Conservation (phyloP, 2,329 filamentous ascomycete genomes). For the Verticillium dahliae region DNA sequence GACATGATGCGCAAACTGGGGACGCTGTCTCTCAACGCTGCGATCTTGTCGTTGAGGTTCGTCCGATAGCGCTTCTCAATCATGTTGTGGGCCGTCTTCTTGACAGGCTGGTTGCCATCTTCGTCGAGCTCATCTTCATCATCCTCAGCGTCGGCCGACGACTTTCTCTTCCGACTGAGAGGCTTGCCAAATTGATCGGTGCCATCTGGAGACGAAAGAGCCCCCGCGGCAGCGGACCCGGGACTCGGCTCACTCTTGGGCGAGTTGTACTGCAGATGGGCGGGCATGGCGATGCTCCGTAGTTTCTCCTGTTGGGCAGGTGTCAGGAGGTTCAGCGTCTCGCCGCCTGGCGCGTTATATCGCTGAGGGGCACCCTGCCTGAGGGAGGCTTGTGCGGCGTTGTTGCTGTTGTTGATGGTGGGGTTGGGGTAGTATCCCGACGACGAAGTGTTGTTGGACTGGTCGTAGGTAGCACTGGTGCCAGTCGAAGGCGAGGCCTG, state of each 20-base stretch:
- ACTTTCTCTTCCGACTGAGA: constrained; percentile 61
- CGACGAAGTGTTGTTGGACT: constrained; percentile 27
- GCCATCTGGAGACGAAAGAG: constrained; percentile 52
- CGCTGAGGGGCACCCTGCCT: constrained; percentile 9
- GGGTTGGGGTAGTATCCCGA: constrained; percentile 25
- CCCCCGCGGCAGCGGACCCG: constrained; percentile 40
- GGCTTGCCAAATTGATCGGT: constrained; percentile 33
- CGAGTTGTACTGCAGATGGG: constrained; percentile 53
- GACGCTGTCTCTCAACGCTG: constrained; percentile 83
- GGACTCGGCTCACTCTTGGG: constrained; percentile 53
- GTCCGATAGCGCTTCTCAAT: constrained; percentile 96
- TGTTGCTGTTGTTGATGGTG: constrained; percentile 19
- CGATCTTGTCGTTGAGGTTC: constrained; percentile 96
- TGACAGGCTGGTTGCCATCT: constrained; percentile 51
- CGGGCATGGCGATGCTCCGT: constrained; percentile 58
- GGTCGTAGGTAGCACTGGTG: constrained; percentile 19
- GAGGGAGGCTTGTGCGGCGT: background rate
- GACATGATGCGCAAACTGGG: constrained; percentile 82
- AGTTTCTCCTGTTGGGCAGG: constrained; percentile 55
- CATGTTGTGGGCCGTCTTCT: constrained; percentile 97
- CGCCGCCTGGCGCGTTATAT: background rate
- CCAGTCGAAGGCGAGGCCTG: background rate
- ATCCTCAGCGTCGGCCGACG: constrained; percentile 49
- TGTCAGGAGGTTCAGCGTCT: constrained; percentile 32
- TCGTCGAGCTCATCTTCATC: constrained; percentile 54